Base-by-base conservation (phyloP, 805 yeast genomes). In the Nakazawaea ernobii region DNA sequence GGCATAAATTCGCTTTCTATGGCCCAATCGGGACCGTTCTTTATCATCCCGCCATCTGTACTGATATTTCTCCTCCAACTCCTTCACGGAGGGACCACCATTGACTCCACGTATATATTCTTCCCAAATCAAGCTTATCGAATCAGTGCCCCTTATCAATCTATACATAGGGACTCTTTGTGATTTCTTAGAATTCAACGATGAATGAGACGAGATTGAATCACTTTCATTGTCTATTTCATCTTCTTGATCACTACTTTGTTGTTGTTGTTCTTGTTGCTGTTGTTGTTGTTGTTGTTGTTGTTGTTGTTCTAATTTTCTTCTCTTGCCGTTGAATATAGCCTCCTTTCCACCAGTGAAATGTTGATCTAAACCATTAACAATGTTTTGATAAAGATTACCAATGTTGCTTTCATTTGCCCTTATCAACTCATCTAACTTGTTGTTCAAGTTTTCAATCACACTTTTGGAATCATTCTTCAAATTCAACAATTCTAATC, bases 41-140 rank as follows among this genome's bases (percentile, higher is more conserved):
- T 82, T 80, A 14, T 74, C 68, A 42, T 69, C 52, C 58, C 84
- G 68, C 84, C 84, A 79, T 30, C 74, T 71, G 2, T 79, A 69
- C 42, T 72, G 74, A 52, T 70, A 79, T 49, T 72, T 68, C 6
- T 55, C 46, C 54, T 79, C 83, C 59, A 79, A 59, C 9, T 70
- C 63, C 49, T 69, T 71, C 39, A 78, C 68, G 3, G 82, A 74
- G 0, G 81, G 81, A 52, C 77, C 78, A 2, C 70, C 75, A 45
- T 72, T 67, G 6, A 73, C 50, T 0, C 83, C 82, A 43, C 70
- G 69, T 5, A 74, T 69, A 50, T 77, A 79, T 57, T 79, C 84
- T 51, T 70, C 67, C 84, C 84, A 79, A 15, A 79, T 71, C 50
- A 77, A 82, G 30, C 62, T 56, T 1, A 77, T 74, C 2, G 75